Conservation (phyloP, 495 filamentous ascomycete species). For the Aspergillus sclerotioniger region DNA sequence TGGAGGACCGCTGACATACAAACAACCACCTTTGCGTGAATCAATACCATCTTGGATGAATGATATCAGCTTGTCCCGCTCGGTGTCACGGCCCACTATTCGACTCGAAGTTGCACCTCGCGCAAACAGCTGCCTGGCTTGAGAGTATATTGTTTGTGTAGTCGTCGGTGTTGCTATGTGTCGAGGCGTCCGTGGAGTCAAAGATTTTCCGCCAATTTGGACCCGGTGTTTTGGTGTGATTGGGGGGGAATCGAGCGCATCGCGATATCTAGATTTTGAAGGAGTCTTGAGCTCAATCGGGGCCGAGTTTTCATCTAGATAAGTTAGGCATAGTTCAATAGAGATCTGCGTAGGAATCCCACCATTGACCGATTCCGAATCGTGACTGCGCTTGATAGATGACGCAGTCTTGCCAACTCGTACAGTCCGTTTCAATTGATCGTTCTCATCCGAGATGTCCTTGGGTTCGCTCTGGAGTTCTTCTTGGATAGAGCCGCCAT, state of each 20-base stretch:
- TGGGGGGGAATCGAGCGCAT: slow-evolving; percentile 61
- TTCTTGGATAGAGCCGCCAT: slow-evolving; percentile 13
- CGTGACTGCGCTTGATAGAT: slow-evolving; percentile 31
- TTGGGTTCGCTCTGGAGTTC: slow-evolving; percentile 17
- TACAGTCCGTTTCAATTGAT: slow-evolving; percentile 30
- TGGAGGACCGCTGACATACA: slow-evolving; percentile 94
- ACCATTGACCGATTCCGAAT: slow-evolving; percentile 37
- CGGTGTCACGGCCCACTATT: slow-evolving; percentile 79
- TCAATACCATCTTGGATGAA: slow-evolving; percentile 68
- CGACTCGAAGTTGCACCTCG: slow-evolving; percentile 70
- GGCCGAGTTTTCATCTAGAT: slow-evolving; percentile 31
- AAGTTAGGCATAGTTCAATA: slow-evolving; percentile 3
- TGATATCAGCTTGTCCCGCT: slow-evolving; percentile 63
- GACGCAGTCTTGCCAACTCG: slow-evolving; percentile 29
- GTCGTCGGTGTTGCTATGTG: slow-evolving; percentile 52
- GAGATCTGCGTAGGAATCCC: slow-evolving; percentile 8
- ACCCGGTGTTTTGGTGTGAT: slow-evolving; percentile 71
- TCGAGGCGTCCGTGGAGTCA: slow-evolving; percentile 61
- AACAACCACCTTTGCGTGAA: slow-evolving; percentile 68
- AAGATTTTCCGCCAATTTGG: slow-evolving; percentile 55
- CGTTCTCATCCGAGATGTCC: slow-evolving; percentile 19
- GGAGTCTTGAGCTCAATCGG: slow-evolving; percentile 50
- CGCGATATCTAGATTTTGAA: slow-evolving; percentile 64
- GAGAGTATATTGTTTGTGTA: slow-evolving; percentile 73
- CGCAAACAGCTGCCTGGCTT: slow-evolving; percentile 83